Conservation (phyloP, 2,329 filamentous ascomycete genomes). For the Elsinoe ampelina region DNA sequence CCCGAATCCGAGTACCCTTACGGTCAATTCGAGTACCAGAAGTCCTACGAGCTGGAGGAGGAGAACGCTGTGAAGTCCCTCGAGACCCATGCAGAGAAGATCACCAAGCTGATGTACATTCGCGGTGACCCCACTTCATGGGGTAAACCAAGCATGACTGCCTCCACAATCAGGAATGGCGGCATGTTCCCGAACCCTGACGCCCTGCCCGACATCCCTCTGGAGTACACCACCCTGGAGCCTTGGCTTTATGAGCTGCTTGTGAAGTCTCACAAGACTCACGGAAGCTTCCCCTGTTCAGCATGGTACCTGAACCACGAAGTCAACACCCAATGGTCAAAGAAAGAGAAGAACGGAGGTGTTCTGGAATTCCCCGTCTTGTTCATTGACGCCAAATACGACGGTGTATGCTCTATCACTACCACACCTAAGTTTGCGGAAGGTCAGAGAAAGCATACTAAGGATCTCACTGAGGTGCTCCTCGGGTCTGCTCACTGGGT, state of each 20-base stretch:
- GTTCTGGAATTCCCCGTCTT: slow-evolving; percentile 30
- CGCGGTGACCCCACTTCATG: slow-evolving; percentile 20
- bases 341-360: slow-evolving; percentile 29
- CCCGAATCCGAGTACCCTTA: slow-evolving; percentile 34
- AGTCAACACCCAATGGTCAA: slow-evolving; percentile 34
- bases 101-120: slow-evolving; percentile 22
- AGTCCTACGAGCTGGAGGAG: slow-evolving; percentile 25
- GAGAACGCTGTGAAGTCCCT: slow-evolving; percentile 17
- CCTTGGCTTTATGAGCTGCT: slow-evolving; percentile 23
- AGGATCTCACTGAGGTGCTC: slow-evolving; percentile 36
- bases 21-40: slow-evolving; percentile 30
- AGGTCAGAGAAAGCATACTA: slow-evolving; percentile 27
- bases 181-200: slow-evolving; percentile 27
- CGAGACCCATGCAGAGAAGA: slow-evolving; percentile 19
- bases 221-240: slow-evolving; percentile 24
- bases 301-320: slow-evolving; percentile 39
- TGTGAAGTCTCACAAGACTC: slow-evolving; percentile 30
- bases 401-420: slow-evolving; percentile 31
- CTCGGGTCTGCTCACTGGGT: slow-evolving; percentile 30
- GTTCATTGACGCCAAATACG: slow-evolving; percentile 32
- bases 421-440: slow-evolving; percentile 28
- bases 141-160: slow-evolving; percentile 23
- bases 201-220: slow-evolving; percentile 25
- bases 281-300: slow-evolving; percentile 32
- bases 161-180: slow-evolving; percentile 20